phyloP scores from a whole-genome alignment of 768 basidiomycete species.

The Cantharellus cinnabarinus region DNA sequence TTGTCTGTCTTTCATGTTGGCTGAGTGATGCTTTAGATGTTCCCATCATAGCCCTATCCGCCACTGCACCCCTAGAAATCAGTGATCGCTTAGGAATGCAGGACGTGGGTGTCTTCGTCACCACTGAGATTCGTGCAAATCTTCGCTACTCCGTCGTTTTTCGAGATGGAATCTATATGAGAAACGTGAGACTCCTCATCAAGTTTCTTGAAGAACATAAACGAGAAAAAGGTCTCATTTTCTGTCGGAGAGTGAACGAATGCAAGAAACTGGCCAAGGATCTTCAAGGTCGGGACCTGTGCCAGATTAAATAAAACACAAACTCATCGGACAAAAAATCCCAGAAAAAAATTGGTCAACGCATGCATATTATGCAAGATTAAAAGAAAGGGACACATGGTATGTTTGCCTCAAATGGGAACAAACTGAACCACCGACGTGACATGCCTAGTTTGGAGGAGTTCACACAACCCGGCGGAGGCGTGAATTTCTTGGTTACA shows the following conservation, averaged over 20 bases:
- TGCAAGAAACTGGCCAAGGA: background rate
- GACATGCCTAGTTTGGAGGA: too few species aligned
- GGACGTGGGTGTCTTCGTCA: slow-evolving; percentile 60
- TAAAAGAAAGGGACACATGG: too few species aligned
- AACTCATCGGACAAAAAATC: too few species aligned
- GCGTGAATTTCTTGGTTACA: too few species aligned
- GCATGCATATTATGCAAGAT: too few species aligned
- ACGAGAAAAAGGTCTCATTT: background rate
- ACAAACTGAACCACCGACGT: too few species aligned
- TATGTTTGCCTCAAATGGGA: too few species aligned
- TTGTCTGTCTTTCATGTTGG: too few species aligned
- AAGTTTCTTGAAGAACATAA: background rate
- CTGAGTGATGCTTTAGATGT: slow-evolving; percentile 15
- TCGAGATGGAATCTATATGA: background rate
- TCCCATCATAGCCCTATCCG: slow-evolving; percentile 92
- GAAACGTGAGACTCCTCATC: background rate
- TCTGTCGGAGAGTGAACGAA: background rate
- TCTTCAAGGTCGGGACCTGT: slow-evolving; percentile 7
- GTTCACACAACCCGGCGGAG: too few species aligned
- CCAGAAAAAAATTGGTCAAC: too few species aligned
- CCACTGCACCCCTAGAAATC: slow-evolving; percentile 25
- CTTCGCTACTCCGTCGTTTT: slow-evolving; percentile 44
- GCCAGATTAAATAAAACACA: too few species aligned
- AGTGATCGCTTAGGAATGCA: slow-evolving; percentile 28
- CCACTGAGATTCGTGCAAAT: slow-evolving; percentile 52